Percentiles rank a stretch among this genome's conserved stretches.
phyloP scores from a whole-genome alignment of 768 basidiomycete genomes.

The Lactarius trivialis region DNA sequence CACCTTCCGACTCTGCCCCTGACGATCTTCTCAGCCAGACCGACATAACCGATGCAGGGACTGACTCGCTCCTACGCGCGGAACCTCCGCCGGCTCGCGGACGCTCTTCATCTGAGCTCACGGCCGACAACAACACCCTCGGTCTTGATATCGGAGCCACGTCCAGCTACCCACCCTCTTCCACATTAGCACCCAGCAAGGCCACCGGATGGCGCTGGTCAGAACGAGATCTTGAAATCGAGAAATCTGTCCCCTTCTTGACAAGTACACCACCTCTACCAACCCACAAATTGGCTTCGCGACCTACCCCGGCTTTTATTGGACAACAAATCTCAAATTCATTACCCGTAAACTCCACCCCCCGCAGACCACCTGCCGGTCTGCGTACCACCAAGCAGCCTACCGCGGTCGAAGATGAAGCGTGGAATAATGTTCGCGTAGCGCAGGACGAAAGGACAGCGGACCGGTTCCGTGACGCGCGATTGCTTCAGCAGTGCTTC shows the following conservation, averaged over 20 bases:
- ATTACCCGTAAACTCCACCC: background rate
- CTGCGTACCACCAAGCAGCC: slow-evolving; percentile 38
- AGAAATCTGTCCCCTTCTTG: slow-evolving; percentile 21
- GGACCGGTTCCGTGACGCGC: slow-evolving; percentile 56
- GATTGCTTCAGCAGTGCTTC: slow-evolving; percentile 64
- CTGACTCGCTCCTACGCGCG: background rate
- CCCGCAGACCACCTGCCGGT: slow-evolving; percentile 8
- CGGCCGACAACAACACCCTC: slow-evolving; percentile 27
- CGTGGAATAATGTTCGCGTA: slow-evolving; percentile 72
- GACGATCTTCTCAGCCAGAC: slow-evolving; percentile 16
- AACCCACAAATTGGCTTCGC: slow-evolving; percentile 6
- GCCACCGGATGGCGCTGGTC: slow-evolving; percentile 12
- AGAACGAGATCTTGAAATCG: slow-evolving; percentile 8
- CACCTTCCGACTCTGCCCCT: slow-evolving; percentile 8
- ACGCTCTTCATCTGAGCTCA: slow-evolving; percentile 11
- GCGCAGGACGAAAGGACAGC: slow-evolving; percentile 66
- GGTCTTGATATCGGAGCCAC: slow-evolving; percentile 27
- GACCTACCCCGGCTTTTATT: slow-evolving; percentile 9
- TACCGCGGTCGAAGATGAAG: slow-evolving; percentile 62
- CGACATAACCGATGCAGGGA: slow-evolving; percentile 10
- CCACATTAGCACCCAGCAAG: slow-evolving; percentile 12
- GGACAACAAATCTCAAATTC: background rate
- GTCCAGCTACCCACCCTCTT: slow-evolving; percentile 6
- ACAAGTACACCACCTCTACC: slow-evolving; percentile 18
- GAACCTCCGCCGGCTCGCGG: background rate